Conservation (phyloP, 306 rosid species). For the Cucumis sativus region DNA sequence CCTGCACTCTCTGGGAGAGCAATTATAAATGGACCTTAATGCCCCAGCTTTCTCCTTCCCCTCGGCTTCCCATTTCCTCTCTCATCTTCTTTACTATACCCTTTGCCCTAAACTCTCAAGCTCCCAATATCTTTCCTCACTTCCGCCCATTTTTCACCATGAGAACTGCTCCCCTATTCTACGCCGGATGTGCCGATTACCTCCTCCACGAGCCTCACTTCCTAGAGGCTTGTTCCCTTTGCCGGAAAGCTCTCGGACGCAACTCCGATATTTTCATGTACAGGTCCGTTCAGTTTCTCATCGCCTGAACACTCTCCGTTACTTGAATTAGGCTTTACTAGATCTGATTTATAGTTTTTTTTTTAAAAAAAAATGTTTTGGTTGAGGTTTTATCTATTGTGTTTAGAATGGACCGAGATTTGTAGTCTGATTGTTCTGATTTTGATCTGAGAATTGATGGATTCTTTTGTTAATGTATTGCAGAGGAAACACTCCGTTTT, state of each 20-base stretch:
- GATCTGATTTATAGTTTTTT: not conserved
- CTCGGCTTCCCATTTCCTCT: not conserved
- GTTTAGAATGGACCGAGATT: not conserved
- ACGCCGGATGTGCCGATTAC: slow-evolving; percentile 30
- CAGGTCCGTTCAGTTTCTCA: slow-evolving; percentile 32
- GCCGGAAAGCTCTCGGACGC: slow-evolving; percentile 50
- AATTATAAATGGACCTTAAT: not conserved
- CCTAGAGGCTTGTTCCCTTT: slow-evolving; percentile 75
- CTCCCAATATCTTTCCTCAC: not conserved
- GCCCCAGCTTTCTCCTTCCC: not conserved
- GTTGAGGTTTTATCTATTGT: not conserved
- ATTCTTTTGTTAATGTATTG: not conserved
- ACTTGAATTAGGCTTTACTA: not conserved
- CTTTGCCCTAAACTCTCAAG: not conserved
- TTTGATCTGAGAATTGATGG: slow-evolving; percentile 11
- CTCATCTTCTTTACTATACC: not conserved
- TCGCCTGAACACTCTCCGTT: not conserved
- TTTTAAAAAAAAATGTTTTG: not conserved
- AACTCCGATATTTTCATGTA: slow-evolving; percentile 88
- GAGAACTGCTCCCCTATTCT: slow-evolving; percentile 43
- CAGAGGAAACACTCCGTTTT: slow-evolving; percentile 96
- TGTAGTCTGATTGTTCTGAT: not conserved
- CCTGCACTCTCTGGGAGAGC: not conserved
- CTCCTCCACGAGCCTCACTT: slow-evolving; percentile 48
- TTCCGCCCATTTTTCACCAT: not conserved